Evolutionary conservation across 2,329 filamentous ascomycete species (phyloP).

Genomic region (Hypoxylon sp.): DNA sequence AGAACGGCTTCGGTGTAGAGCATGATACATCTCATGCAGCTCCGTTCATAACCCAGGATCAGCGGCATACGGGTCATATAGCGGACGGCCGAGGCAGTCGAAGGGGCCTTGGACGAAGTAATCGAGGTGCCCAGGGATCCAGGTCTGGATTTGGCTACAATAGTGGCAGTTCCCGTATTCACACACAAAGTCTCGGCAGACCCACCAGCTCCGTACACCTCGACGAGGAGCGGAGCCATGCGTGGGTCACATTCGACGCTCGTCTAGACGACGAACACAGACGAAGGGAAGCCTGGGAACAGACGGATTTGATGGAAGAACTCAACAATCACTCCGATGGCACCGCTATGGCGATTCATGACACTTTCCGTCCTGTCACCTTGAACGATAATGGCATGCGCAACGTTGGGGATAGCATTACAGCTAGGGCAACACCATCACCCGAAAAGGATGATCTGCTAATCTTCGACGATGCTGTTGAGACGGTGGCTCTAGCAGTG

Average conservation of each 20-base stretch:
- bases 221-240: neutral
- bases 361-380: constrained; percentile 49
- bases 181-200: neutral
- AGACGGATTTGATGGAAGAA: neutral
- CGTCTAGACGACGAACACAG: constrained; percentile 41
- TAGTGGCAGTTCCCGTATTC: neutral
- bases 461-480: constrained; percentile 12
- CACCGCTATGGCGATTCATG: constrained; percentile 20
- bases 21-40: constrained; percentile 5
- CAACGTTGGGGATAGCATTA: constrained; percentile 36
- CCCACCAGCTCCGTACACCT: constrained; percentile 1
- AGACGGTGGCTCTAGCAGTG: constrained; percentile 1
- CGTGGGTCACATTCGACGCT: constrained; percentile 44
- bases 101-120: constrained; percentile 16
- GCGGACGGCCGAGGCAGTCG: constrained; percentile 18
- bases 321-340: neutral
- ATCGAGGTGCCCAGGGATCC: constrained; percentile 9
- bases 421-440: constrained; percentile 30
- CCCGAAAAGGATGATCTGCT: constrained; percentile 36
- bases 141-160: constrained; percentile 26
- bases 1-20: neutral
- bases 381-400: constrained; percentile 43
- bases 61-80: constrained; percentile 4
- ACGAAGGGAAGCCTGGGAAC: constrained; percentile 14
- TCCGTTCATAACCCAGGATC: constrained; percentile 26